Percentiles rank a stretch among this genome's conserved stretches.
These are phyloP conservation scores for Colletotrichum filicis DNA, from an alignment of 2,329 filamentous ascomycete species.

Conservation along the genomic window DNA sequence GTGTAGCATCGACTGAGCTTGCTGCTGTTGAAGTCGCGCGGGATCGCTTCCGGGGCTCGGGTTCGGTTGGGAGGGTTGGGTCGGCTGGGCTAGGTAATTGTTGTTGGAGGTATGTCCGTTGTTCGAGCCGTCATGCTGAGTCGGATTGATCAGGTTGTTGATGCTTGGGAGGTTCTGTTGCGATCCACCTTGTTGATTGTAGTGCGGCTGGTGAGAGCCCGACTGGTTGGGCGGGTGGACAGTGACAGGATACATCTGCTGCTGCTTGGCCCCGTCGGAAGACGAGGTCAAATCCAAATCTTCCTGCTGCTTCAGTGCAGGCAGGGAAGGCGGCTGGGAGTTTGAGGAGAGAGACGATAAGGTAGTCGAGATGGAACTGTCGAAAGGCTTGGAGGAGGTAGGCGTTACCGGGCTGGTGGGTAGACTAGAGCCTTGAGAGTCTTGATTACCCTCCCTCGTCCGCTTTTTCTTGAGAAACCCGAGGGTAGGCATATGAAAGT, in stretches of 20 bases:
- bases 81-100: constrained; percentile 37
- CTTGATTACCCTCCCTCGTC: constrained; percentile 88
- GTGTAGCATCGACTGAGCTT: constrained; percentile 44
- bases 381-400: constrained; percentile 64
- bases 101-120: constrained; percentile 21
- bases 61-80: constrained; percentile 42
- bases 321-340: constrained; percentile 23
- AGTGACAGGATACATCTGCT: constrained; percentile 46
- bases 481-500: constrained; percentile 83
- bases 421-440: constrained; percentile 74
- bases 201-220: constrained; percentile 44
- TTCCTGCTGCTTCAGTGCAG: constrained; percentile 35
- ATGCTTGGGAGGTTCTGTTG: constrained; percentile 81
- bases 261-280: constrained; percentile 38
- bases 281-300: constrained; percentile 30
- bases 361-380: constrained; percentile 42
- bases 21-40: constrained; percentile 50
- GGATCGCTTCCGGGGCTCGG: constrained; percentile 52
- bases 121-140: constrained; percentile 55
- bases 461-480: constrained; percentile 98
- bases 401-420: constrained; percentile 72
- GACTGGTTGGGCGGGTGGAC: constrained; percentile 42
- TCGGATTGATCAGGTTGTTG: constrained; percentile 82
- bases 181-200: constrained; percentile 53
- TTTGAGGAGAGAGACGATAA: constrained; percentile 37